A percentile compares a stretch with the other conserved stretches of the same genome.
phyloP scores from a whole-genome alignment of 306 rosid species.

The Biancaea sappan region DNA sequence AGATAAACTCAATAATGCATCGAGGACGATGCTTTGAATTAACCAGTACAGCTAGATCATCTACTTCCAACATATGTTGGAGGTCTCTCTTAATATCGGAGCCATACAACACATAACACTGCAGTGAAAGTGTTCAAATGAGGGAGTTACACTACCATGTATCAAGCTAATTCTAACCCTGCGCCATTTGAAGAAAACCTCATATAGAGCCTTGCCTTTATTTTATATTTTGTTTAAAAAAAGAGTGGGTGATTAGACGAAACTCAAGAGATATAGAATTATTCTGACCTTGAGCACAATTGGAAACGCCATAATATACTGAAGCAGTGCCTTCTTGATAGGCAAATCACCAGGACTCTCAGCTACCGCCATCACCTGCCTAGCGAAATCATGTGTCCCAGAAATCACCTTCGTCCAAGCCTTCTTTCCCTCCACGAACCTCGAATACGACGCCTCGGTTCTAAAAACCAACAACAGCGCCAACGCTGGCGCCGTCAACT shows the following conservation, averaged over 20 bases:
- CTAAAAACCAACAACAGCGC: conserved; percentile 83
- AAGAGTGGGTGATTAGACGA: no score
- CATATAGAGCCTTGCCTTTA: background rate
- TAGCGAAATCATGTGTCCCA: conserved; percentile 67
- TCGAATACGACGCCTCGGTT: conserved; percentile 84
- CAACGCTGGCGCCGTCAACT: conserved; percentile 86
- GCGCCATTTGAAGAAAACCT: background rate
- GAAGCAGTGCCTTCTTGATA: conserved; percentile 69
- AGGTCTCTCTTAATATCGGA: conserved; percentile 70
- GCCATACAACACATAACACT: conserved; percentile 76
- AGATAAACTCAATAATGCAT: conserved; percentile 80
- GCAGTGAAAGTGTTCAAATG: conserved; percentile 47
- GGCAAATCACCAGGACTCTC: conserved; percentile 43
- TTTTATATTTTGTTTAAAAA: no score
- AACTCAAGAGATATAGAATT: background rate
- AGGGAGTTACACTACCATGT: conserved; percentile 32
- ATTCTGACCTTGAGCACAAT: conserved; percentile 66
- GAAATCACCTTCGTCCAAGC: conserved; percentile 78
- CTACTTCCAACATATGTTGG: conserved; percentile 65
- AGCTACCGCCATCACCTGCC: conserved; percentile 54
- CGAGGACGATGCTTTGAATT: conserved; percentile 76
- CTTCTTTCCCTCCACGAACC: conserved; percentile 84
- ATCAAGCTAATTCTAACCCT: conserved; percentile 12
- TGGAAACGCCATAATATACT: conserved; percentile 80
- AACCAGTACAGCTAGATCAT: conserved; percentile 61